phyloP scores from a whole-genome alignment of 1,139 yeast species.

The Suhomyces atakaporum region DNA sequence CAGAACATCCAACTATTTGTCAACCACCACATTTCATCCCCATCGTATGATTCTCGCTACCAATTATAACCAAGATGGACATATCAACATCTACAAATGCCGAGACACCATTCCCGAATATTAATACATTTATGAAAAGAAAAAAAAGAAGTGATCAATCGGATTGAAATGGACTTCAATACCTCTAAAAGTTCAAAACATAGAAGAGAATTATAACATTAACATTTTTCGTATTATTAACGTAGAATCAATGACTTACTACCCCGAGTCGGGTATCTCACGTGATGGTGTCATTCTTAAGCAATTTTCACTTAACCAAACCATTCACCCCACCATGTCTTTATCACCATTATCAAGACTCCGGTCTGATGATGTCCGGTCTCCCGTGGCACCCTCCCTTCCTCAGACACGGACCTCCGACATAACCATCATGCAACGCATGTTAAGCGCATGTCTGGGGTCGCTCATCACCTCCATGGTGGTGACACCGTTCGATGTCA shows the following conservation, averaged over 20 bases:
- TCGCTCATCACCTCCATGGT: conserved; percentile 83
- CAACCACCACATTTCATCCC: conserved; percentile 81
- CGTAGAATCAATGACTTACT: too few relatives aligned
- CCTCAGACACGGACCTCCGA: conserved; percentile 16
- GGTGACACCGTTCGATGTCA: conserved; percentile 94
- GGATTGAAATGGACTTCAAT: too few relatives aligned
- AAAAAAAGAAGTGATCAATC: too few relatives aligned
- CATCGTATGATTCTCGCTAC: conserved; percentile 93
- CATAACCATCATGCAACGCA: conserved; percentile 60
- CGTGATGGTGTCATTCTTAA: not conserved
- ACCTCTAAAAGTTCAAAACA: not conserved
- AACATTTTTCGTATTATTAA: too few relatives aligned
- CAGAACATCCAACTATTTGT: conserved; percentile 55
- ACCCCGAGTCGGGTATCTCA: conserved; percentile 6
- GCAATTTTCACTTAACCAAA: not conserved
- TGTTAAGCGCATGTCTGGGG: conserved; percentile 91
- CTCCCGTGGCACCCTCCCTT: not conserved
- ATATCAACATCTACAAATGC: conserved; percentile 62
- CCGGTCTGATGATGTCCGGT: conserved; percentile 1
- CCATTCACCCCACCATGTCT: conserved; percentile 3
- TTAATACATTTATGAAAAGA: conserved; percentile 16
- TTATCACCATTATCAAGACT: conserved; percentile 5
- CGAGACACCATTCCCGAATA: conserved; percentile 43
- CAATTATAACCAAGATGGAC: conserved; percentile 76
- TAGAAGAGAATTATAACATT: too few relatives aligned